Base-by-base conservation (phyloP, 129 eudicot species). In the Ambrosia trifida region DNA sequence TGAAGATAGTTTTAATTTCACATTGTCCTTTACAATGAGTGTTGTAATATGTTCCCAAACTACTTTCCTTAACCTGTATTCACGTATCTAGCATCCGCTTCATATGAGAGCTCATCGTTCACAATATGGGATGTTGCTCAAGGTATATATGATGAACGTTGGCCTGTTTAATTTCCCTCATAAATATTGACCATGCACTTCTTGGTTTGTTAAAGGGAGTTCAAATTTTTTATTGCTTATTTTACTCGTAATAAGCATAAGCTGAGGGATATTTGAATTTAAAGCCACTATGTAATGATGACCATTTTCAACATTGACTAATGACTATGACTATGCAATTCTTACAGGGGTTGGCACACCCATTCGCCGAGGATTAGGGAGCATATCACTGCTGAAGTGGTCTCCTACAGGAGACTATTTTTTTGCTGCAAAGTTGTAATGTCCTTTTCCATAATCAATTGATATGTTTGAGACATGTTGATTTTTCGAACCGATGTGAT, bases 391-490 rank as follows among this genome's bases (percentile, higher is more conserved):
- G 74, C 78, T 95, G 30, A 88, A 88, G 67, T 95, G 99, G 99
- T 95, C 99, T 64, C 97, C 99, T 17, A 76, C 91, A 4, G 97
- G 99, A 72, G 99, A 95, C 85, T 95, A 90, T 75, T 90, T 95
- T 69, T 90, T 95, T 83, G 86, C 97, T 62, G 91, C 99, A 41
- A 90, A 88, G 69, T 85, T 90, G 98, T 94, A 94, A 81, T 81
- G 81, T 76, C 45, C 20, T 66, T 63, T 33, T 24, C 65, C 53
- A 52, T 74, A 76, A 61, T 72, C 46, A 13, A 14, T 64, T 52
- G 11, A 81, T 49, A 41, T 52, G n/a, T 57, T 38, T 16, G 43
- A 66, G 44, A 49, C n/a, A 54, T 45, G 33, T 74, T 56, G 14
- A 36, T 9, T 6, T 44, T 52, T 64, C 70, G 17, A 35, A 24